Base-by-base conservation (phyloP, 148 eudicot genomes). In the Hydrangea macrophylla region DNA sequence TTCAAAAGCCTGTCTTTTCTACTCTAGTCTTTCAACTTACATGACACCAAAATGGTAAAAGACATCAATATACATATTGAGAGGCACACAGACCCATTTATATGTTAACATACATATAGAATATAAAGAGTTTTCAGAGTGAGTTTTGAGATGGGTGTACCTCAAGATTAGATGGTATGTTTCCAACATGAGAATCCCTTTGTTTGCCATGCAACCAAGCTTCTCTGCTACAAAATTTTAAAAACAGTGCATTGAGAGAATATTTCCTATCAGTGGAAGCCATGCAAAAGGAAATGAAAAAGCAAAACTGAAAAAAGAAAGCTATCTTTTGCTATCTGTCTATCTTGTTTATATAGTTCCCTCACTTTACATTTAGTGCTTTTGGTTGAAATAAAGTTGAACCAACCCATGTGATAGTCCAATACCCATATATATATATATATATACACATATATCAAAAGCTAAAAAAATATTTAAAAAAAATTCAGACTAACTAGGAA, bases 141-240 rank as follows among this genome's bases (percentile, higher is more conserved):
- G 53, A 23, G 12, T 10, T 28, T 25, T 7, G 37, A 26, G 35
- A 68, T 27, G 57, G 58, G 31, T n/a, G n/a, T 65, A 89, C 96
- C 93, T 92, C 91, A 68, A 79, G 77, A n/a, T n/a, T n/a, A 77
- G 92, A 87, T 77, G 82, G 87, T 60, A 79, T 75, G 78, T 69
- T 81, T 64, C 73, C 93, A n/a, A n/a, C n/a, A 69, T 67, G 73
- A 60, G 58, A 77, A 61, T 91, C 94, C 61, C 72, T 80, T 58
- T 71, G 60, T 50, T 80, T 88, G 27, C 88, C 89, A 80, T 85
- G 85, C 91, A 92, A 72, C 96, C 98, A 92, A 68, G 90, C 85
- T 83, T 92, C 98, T 77, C 92, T 92, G 79, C 90, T 84, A 74
- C 76, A 82, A 82, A 77, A 22, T 39, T 39, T 73, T 59, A 44